Percentiles rank a stretch among this genome's conserved stretches.
Evolutionary conservation across 495 filamentous ascomycete species (phyloP).

Genomic region (Neurospora intermedia): DNA sequence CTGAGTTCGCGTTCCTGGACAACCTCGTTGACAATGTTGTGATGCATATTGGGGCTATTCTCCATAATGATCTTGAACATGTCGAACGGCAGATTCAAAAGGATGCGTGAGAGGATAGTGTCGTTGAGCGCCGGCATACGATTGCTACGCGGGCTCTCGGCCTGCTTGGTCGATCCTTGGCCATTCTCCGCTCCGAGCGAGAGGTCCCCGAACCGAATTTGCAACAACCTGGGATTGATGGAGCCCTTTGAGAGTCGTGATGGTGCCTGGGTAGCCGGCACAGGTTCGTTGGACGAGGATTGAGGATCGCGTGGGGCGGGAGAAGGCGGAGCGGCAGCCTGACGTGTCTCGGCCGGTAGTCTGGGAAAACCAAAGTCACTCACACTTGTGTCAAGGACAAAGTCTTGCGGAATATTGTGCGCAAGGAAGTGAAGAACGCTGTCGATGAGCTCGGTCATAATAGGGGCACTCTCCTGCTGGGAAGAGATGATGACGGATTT

Average conservation of each 20-base stretch:
- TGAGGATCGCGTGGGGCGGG: neutral
- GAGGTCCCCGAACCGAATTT: conserved; percentile 57
- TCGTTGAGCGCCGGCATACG: conserved; percentile 9
- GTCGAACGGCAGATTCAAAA: conserved; percentile 54
- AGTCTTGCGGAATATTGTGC: conserved; percentile 35
- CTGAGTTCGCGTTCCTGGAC: conserved; percentile 49
- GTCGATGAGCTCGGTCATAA: conserved; percentile 21
- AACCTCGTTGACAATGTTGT: conserved; percentile 39
- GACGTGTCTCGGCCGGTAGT: conserved; percentile 9
- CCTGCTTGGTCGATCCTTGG: neutral
- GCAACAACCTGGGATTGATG: conserved; percentile 26
- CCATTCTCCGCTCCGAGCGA: conserved; percentile 11
- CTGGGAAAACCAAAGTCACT: conserved; percentile 27
- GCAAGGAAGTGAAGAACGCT: conserved; percentile 33
- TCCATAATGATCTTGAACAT: conserved; percentile 47
- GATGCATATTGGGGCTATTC: conserved; percentile 31
- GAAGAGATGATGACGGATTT: conserved; percentile 13
- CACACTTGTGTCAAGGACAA: conserved; percentile 36
- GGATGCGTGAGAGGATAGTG: conserved; percentile 44
- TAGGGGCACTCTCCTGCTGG: conserved; percentile 7
- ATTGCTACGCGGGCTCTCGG: neutral
- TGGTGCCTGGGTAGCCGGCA: conserved; percentile 32
- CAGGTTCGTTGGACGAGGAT: conserved; percentile 5
- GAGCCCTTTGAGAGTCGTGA: neutral
- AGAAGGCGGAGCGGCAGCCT: neutral